Evolutionary conservation across 2,329 filamentous ascomycete genomes (phyloP).

Genomic region (Claviceps sp.): DNA sequence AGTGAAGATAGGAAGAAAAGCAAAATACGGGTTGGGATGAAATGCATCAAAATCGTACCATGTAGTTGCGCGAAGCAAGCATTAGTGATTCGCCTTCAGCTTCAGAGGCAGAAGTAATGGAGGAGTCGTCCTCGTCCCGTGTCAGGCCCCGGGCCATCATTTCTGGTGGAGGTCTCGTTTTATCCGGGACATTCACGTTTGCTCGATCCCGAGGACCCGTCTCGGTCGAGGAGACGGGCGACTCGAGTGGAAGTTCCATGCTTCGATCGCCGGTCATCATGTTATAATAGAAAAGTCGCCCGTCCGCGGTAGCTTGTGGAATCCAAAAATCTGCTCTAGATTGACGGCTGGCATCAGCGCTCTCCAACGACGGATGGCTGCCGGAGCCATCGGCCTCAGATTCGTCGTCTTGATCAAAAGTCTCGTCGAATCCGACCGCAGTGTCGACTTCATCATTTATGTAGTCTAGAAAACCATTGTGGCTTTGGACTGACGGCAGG

Average conservation of each 20-base stretch:
- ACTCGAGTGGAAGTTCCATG: conserved; percentile 88
- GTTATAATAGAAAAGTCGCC: conserved; percentile 93
- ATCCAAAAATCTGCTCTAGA: conserved; percentile 97
- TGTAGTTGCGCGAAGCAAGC: conserved; percentile 53
- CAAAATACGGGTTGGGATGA: neutral
- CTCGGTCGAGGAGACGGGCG: conserved; percentile 67
- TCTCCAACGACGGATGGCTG: conserved; percentile 52
- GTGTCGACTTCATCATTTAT: conserved; percentile 51
- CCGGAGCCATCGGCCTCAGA: conserved; percentile 45
- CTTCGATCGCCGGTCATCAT: conserved; percentile 91
- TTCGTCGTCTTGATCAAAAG: conserved; percentile 53
- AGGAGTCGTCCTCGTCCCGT: conserved; percentile 82
- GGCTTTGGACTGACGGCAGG: conserved; percentile 51
- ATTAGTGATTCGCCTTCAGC: conserved; percentile 62
- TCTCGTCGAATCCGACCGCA: conserved; percentile 52
- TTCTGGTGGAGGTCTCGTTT: conserved; percentile 79
- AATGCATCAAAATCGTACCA: conserved; percentile 34
- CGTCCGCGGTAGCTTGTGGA: conserved; percentile 87
- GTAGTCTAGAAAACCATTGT: conserved; percentile 40
- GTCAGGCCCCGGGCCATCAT: conserved; percentile 74
- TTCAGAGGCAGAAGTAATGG: conserved; percentile 71
- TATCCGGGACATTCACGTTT: conserved; percentile 78
- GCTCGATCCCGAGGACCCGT: conserved; percentile 77
- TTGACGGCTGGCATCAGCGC: conserved; percentile 46
- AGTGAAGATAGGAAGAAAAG: neutral